These are phyloP conservation scores for Herpetomonas tarakana DNA, from an alignment of 208 protist species.

Conservation along the genomic window DNA sequence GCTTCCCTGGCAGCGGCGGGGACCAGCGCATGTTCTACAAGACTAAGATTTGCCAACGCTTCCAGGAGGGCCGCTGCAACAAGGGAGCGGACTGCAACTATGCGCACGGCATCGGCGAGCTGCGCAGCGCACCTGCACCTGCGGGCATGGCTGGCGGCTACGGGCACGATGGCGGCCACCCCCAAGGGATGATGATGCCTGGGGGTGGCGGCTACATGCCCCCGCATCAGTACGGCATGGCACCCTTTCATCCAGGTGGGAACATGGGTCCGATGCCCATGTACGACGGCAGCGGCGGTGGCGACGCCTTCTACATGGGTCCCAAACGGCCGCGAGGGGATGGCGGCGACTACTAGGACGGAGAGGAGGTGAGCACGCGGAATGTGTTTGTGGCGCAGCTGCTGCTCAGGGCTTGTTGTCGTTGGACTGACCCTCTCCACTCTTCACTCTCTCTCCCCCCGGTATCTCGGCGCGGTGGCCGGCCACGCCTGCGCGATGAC, in stretches of 20 bases:
- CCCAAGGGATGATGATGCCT: not conserved
- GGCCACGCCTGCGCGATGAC: too few relatives aligned
- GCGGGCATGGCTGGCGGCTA: not conserved
- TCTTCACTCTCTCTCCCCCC: too few relatives aligned
- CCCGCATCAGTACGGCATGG: constrained; percentile 12
- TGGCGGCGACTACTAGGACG: not conserved
- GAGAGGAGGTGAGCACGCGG: not conserved
- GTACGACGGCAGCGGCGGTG: not conserved
- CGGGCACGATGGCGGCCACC: not conserved
- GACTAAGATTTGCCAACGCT: constrained; percentile 72
- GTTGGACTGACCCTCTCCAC: too few relatives aligned
- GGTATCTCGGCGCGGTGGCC: too few relatives aligned
- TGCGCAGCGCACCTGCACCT: constrained; percentile 19
- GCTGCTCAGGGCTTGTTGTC: too few relatives aligned
- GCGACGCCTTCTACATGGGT: constrained; percentile 5
- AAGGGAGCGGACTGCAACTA: constrained; percentile 78
- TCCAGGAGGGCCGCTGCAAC: constrained; percentile 64
- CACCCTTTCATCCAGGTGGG: constrained; percentile 6
- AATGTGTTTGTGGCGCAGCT: too few relatives aligned
- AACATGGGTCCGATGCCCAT: not conserved
- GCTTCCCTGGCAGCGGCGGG: constrained; percentile 1
- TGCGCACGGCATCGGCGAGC: constrained; percentile 64
- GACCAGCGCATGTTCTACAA: constrained; percentile 42
- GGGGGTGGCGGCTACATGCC: not conserved
- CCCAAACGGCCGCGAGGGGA: constrained; percentile 6